phyloP scores from a whole-genome alignment of 2,329 filamentous ascomycete species.

The Penicillium sp. region DNA sequence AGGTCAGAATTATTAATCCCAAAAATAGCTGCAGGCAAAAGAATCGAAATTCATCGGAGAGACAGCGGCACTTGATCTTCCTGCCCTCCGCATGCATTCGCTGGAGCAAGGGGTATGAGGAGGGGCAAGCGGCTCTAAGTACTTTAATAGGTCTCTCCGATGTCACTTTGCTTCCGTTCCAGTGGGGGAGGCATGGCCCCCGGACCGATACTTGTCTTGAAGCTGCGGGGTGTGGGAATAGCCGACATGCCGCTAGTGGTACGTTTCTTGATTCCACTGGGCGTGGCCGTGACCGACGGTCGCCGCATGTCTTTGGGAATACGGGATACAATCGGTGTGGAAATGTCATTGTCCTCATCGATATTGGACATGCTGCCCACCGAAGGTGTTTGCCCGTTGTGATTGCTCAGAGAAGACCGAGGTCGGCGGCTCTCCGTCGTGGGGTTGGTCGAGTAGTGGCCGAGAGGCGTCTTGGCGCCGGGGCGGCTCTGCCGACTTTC shows the following conservation, averaged over 20 bases:
- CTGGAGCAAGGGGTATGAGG: background rate
- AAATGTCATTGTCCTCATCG: constrained; percentile 52
- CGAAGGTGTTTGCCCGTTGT: constrained; percentile 58
- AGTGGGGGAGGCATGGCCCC: constrained; percentile 51
- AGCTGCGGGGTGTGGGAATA: constrained; percentile 43
- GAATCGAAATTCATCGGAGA: background rate
- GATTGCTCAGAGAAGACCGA: constrained; percentile 69
- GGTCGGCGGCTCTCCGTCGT: constrained; percentile 60
- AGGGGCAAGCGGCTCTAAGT: background rate
- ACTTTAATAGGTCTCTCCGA: constrained; percentile 60
- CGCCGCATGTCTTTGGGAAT: constrained; percentile 35
- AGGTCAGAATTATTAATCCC: background rate
- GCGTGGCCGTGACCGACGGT: constrained; percentile 53
- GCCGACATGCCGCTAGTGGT: constrained; percentile 51
- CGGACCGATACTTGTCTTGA: constrained; percentile 43
- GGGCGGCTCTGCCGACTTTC: constrained; percentile 66
- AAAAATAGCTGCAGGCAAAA: background rate
- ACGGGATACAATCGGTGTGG: constrained; percentile 48
- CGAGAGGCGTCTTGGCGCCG: constrained; percentile 65
- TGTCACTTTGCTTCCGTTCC: constrained; percentile 52
- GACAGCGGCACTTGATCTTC: background rate
- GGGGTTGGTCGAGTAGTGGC: constrained; percentile 53
- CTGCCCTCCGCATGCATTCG: background rate
- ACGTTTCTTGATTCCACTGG: constrained; percentile 52
- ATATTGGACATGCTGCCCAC: constrained; percentile 58